Evolutionary conservation across 1,139 yeast species (phyloP), one percentile per base, ranked within the genome.

Genomic region (Taphrina flavorubra): DNA sequence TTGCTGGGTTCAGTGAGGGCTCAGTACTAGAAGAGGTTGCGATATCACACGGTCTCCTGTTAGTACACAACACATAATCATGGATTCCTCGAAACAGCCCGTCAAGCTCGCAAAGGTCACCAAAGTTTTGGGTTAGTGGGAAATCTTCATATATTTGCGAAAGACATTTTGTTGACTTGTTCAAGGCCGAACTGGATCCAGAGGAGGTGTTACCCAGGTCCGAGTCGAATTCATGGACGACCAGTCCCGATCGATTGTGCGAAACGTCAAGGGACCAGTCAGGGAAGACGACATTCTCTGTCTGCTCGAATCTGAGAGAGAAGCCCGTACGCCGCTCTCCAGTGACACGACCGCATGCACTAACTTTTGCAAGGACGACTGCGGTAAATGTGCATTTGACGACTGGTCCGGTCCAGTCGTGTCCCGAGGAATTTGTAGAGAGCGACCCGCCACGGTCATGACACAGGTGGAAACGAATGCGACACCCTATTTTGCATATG

Each of bases 281-380:
- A 91, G 98, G 86, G 98, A 92, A 85, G 91, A 92, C 85, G 99
- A 94, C 84, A 91, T 94, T 84, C 89, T 94, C 83, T 94, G 97
- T 83, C 88, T 94, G 83, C 94, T 94, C 97, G 98, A 94, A 87
- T 94, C 98, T 78, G 98, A 94, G 87, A 94, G 98, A 88, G 98
- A 94, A 87, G 99, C 98, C 80, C 89, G 95, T 85, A 78, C 20
- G 53, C 6, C 11, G 11, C 39, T 7, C 11, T 31, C 36, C 6
- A 18, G 8, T 37, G 11, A 10, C 14, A 10, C 40, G 49, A 56
- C 7, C 11, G 16, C 49, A 20, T 6, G 13, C 46, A 40, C 60
- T 56, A 56, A 56, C 36, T 8, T 10, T 39, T n/a, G 10, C 51
- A 58, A 58, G 62, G 62, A 44, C 62, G 62, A 36, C 25, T 58